Evolutionary conservation across 306 rosid genomes (phyloP).

Genomic region (Alnus glutinosa): DNA sequence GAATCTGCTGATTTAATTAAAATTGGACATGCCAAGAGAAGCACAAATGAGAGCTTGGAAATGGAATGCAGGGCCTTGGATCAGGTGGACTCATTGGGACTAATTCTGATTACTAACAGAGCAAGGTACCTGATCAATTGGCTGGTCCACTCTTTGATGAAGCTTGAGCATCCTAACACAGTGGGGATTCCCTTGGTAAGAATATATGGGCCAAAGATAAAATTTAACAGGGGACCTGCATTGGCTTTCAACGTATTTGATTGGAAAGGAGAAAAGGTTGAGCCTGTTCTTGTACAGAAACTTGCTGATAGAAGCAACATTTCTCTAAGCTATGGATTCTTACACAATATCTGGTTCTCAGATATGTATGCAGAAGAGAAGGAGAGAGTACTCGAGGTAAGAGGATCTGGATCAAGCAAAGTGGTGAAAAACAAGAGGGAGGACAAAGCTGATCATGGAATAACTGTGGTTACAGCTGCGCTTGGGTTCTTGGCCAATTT

Average conservation of each 20-base stretch:
- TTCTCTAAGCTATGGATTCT: slow-evolving; percentile 75
- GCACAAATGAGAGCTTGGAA: slow-evolving; percentile 30
- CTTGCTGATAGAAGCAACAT: slow-evolving; percentile 83
- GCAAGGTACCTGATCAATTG: slow-evolving; percentile 84
- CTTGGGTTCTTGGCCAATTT: slow-evolving; percentile 78
- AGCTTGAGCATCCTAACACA: slow-evolving; percentile 83
- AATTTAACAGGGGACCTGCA: slow-evolving; percentile 84
- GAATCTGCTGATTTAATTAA: slow-evolving; percentile 19
- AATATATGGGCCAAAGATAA: slow-evolving; percentile 86
- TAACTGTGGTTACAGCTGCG: slow-evolving; percentile 85
- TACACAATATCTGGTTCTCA: slow-evolving; percentile 68
- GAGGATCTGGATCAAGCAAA: slow-evolving; percentile 37
- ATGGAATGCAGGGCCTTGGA: slow-evolving; percentile 70
- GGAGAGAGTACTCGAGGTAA: slow-evolving; percentile 49
- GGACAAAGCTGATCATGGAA: slow-evolving; percentile 48
- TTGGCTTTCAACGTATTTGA: slow-evolving; percentile 86
- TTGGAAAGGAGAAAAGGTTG: slow-evolving; percentile 92
- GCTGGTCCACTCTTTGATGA: slow-evolving; percentile 75
- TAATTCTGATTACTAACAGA: slow-evolving; percentile 49
- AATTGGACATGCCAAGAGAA: slow-evolving; percentile 23
- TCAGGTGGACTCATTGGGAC: slow-evolving; percentile 74
- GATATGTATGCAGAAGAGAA: slow-evolving; percentile 75
- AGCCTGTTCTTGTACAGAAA: slow-evolving; percentile 87
- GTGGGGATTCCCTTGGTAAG: slow-evolving; percentile 57
- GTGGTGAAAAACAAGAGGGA: slow-evolving; percentile 35